Evolutionary conservation across 495 filamentous ascomycete species (phyloP).

Genomic region (Penicillium pulvis): DNA sequence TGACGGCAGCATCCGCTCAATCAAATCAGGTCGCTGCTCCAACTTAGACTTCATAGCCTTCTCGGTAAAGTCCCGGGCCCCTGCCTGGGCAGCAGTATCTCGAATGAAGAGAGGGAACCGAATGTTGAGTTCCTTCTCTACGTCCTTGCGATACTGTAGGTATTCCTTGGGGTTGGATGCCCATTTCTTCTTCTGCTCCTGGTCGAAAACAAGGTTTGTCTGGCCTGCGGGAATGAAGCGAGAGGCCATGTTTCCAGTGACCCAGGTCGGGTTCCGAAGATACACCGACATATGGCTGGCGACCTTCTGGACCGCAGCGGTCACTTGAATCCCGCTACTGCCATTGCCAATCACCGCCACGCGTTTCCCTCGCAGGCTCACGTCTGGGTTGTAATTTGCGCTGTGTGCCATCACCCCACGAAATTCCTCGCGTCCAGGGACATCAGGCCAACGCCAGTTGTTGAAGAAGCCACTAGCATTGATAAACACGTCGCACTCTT

Average conservation of each 20-base stretch:
- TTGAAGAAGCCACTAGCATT: too few relatives aligned
- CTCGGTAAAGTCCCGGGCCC: neutral
- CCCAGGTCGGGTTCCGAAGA: constrained; percentile 20
- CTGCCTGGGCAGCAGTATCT: neutral
- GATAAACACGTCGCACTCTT: too few relatives aligned
- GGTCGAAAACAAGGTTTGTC: constrained; percentile 9
- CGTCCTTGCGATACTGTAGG: constrained; percentile 39
- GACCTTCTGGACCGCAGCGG: constrained; percentile 43
- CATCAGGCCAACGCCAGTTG: constrained; percentile 48
- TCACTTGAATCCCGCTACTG: constrained; percentile 49
- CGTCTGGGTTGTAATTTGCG: constrained; percentile 42
- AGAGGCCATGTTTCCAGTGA: constrained; percentile 8
- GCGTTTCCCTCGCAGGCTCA: constrained; percentile 43
- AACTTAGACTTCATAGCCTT: too few relatives aligned
- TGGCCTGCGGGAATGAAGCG: neutral
- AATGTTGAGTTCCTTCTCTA: constrained; percentile 42
- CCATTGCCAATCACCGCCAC: constrained; percentile 54
- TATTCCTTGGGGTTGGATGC: constrained; percentile 21
- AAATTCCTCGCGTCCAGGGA: constrained; percentile 48
- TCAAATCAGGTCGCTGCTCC: neutral
- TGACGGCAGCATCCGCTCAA: constrained; percentile 13
- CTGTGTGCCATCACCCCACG: constrained; percentile 49
- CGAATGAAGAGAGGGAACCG: constrained; percentile 16
- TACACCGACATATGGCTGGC: neutral
- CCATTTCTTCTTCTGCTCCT: constrained; percentile 28